A percentile compares a stretch with the other conserved stretches of the same genome.
Conservation (phyloP, 176 grass and related monocot species). For the Bolboschoenus planiculmis region DNA sequence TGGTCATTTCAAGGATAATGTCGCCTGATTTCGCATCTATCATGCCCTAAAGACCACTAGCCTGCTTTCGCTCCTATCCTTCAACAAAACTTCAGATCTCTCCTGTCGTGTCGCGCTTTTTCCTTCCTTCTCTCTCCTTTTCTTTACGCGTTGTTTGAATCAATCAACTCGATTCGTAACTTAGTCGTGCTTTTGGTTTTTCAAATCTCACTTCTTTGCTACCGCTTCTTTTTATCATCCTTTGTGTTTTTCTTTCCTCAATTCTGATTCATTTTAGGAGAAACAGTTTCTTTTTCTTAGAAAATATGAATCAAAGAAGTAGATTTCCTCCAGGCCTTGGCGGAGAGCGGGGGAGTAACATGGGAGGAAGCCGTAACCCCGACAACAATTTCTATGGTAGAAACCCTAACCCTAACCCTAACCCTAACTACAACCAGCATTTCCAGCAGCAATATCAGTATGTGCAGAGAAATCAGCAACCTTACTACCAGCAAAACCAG, state of each 20-base stretch:
- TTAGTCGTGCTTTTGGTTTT: background rate
- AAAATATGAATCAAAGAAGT: conserved; percentile 50
- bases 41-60: background rate
- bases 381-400: conserved; percentile 55
- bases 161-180: background rate
- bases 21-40: no score
- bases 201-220: background rate
- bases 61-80: background rate
- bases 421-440: conserved; percentile 32
- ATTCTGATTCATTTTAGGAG: conserved; percentile 2
- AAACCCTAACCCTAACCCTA: conserved; percentile 39
- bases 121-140: background rate
- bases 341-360: conserved; percentile 41
- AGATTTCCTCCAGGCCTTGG: conserved; percentile 58
- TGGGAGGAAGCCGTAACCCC: background rate
- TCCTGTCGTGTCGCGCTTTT: no score
- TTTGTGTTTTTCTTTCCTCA: background rate
- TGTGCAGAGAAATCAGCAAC: conserved; percentile 34
- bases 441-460: conserved; percentile 33
- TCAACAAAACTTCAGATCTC: background rate
- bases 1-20: no score
- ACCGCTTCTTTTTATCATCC: background rate
- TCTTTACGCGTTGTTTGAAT: background rate
- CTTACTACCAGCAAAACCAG: conserved; percentile 50
- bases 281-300: background rate